phyloP scores from a whole-genome alignment of 805 yeast species.

The Wickerhamomyces pijperi region DNA sequence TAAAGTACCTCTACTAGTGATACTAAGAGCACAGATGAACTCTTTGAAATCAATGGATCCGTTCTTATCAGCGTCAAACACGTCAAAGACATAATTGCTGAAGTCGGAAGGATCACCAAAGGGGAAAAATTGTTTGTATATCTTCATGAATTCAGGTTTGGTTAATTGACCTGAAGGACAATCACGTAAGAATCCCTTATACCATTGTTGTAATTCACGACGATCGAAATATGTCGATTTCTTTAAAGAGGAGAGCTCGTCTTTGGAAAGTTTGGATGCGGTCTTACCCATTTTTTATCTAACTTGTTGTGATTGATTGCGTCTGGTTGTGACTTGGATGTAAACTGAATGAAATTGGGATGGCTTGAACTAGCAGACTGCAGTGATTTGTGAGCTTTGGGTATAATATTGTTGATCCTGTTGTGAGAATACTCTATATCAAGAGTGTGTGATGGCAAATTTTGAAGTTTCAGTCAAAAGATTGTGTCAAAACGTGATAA shows the following conservation, averaged over 20 bases:
- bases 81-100: constrained; percentile 78
- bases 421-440: too few species aligned
- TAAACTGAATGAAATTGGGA: too few species aligned
- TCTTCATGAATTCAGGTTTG: constrained; percentile 79
- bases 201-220: constrained; percentile 96
- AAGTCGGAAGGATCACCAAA: constrained; percentile 94
- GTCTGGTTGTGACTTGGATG: too few species aligned
- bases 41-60: constrained; percentile 87
- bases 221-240: constrained; percentile 86
- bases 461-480: too few species aligned
- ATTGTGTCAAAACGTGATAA: too few species aligned
- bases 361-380: too few species aligned
- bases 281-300: constrained; percentile 97
- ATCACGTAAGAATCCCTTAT: constrained; percentile 88
- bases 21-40: constrained; percentile 77
- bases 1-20: constrained; percentile 75
- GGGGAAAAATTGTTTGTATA: constrained; percentile 94
- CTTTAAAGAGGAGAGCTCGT: constrained; percentile 73
- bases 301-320: constrained; percentile 26
- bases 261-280: constrained; percentile 84
- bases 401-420: too few species aligned
- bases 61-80: constrained; percentile 72
- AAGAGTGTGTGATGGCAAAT: too few species aligned
- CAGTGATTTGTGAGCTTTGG: too few species aligned
- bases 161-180: constrained; percentile 86